A percentile compares a stretch with the other conserved stretches of the same genome.
phyloP scores from a whole-genome alignment of 495 filamentous ascomycete species.

The Neurospora sp. region DNA sequence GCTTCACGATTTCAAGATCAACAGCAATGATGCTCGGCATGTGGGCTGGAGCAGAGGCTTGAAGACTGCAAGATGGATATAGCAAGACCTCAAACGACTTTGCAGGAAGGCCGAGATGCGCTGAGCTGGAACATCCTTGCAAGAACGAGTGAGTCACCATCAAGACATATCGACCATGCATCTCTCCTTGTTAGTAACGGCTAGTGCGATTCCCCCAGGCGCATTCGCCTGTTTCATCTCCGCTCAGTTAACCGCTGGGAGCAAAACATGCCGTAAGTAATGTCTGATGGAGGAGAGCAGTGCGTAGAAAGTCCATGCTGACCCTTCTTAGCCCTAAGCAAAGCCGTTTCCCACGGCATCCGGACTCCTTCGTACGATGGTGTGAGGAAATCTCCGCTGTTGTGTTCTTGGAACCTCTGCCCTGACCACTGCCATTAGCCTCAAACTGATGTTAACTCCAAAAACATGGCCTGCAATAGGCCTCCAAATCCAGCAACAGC shows the following conservation, averaged over 20 bases:
- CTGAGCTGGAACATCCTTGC: background rate
- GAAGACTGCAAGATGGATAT: background rate
- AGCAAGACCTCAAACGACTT: background rate
- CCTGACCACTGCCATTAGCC: too few relatives aligned
- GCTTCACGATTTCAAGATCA: background rate
- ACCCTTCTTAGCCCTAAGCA: too few relatives aligned
- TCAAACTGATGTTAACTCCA: too few relatives aligned
- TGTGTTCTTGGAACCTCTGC: too few relatives aligned
- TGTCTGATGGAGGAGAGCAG: background rate
- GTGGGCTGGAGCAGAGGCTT: background rate
- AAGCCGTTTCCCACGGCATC: too few relatives aligned
- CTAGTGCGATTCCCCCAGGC: background rate
- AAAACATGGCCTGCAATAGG: too few relatives aligned
- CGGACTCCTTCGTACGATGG: too few relatives aligned
- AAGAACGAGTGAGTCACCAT: background rate
- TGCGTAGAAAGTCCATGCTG: background rate
- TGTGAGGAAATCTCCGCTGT: too few relatives aligned
- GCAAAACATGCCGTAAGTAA: slow-evolving; percentile 18
- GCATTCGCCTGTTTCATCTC: slow-evolving; percentile 43
- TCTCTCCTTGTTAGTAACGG: background rate
- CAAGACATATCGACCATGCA: slow-evolving; percentile 3
- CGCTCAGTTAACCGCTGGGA: slow-evolving; percentile 29
- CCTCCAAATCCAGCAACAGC: too few relatives aligned
- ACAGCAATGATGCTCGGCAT: background rate
- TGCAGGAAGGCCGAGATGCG: accelerated